Evolutionary conservation across 1,139 yeast genomes (phyloP), one percentile per base, ranked within the genome.

Genomic region (Pichia sp.): DNA sequence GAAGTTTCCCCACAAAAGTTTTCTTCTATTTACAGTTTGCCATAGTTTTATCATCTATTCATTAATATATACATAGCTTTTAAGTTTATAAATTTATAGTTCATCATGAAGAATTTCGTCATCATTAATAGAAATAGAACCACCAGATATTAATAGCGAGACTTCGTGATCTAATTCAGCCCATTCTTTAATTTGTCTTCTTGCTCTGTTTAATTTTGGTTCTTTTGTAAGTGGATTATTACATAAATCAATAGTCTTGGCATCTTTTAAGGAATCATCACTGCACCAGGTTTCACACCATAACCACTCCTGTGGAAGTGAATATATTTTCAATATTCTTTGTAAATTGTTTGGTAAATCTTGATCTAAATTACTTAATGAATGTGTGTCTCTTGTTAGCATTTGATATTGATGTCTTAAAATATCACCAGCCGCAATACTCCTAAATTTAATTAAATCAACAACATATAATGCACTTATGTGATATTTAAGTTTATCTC

Each of bases 271-370:
- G 27, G 77, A 69, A 44, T 75, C 82, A 55, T 79, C 85, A n/a
- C 80, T 71, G 62, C 96, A 86, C 96, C 96, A 88, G 0, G 96
- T 86, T 60, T 87, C 96, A 66, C 95, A 87, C 96, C 96, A 88
- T 37, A 86, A 68, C 94, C 95, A 88, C 42, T 85, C 88, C 58
- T 83, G 85, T 2, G 89, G 86, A 40, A 87, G 69, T 23, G 94
- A 82, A 59, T 71, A 76, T 25, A 88, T 88, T 41, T 83, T 85
- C 22, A 88, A 65, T 39, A 67, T 66, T 32, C 72, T 61, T 64
- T 92, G 98, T 57, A 90, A 59, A 61, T 87, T 87, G 63, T 92
- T 92, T 13, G 96, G 90, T 55, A 92, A 73, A 63, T 92, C 97
- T 63, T 90, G 97, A 61, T 89, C 98, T 55, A 90, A 72, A 58